phyloP scores from a whole-genome alignment of 371 early-diverging fungal species.

The Mortierella sp. region DNA sequence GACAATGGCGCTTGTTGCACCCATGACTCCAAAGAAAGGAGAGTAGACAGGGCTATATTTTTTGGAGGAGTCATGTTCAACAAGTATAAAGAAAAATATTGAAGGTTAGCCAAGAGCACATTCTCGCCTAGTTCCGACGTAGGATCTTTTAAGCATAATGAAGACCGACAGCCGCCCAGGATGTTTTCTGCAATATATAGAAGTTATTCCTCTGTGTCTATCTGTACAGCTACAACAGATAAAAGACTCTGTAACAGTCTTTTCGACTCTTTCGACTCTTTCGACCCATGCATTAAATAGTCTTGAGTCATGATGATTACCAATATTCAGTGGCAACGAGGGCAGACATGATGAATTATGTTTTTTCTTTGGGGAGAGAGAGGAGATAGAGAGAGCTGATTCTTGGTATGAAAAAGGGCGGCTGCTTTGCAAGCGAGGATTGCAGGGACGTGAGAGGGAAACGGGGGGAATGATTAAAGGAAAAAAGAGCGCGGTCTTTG shows the following conservation, averaged over 20 bases:
- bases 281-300: no score
- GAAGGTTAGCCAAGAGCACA: constrained; percentile 2
- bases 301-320: constrained; percentile 19
- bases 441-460: background rate
- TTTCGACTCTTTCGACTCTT: no score
- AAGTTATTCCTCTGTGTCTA: no score
- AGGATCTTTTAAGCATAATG: no score
- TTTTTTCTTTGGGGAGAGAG: background rate
- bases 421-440: background rate
- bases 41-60: constrained; percentile 91
- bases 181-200: no score
- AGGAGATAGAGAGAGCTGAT: no score
- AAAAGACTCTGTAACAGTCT: no score
- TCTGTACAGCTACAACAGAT: no score
- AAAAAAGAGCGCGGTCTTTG: background rate
- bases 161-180: no score
- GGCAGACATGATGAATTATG: constrained; percentile 11
- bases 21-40: constrained; percentile 97
- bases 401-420: background rate
- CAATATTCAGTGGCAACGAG: constrained; percentile 35
- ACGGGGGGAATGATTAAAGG: background rate
- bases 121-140: no score
- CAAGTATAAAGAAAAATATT: background rate
- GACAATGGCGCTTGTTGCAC: constrained; percentile 94
- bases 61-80: background rate